Base-by-base conservation (phyloP, 495 filamentous ascomycete species). In the Xanthoparmelia taractica region DNA sequence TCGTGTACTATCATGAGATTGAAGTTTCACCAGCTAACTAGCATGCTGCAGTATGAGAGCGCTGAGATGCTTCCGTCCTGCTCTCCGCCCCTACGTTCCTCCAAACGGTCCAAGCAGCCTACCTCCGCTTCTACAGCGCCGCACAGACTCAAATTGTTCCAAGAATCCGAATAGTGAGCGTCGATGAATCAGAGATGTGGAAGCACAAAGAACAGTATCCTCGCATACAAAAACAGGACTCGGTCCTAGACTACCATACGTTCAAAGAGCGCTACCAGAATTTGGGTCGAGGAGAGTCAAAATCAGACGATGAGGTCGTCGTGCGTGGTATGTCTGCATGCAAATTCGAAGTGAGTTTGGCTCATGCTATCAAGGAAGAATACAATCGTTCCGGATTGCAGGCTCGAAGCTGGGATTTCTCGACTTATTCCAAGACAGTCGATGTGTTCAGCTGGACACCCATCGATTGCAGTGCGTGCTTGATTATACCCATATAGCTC, bases 371-470 rank as follows among this genome's bases (percentile, higher is more conserved):
- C 27, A 78, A 89, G 87, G 87, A 77, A 88, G 87, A 71, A 78
- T 90, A 66, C 78, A 72, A 73, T 81, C 80, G 56, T 76, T 77
- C 68, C 83, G 83, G 71, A 77, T 75, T 63, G 78, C 80, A 58
- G 85, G 82, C 61, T 84, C 80, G 68, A 89, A 88, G 75, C 85
- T 98, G 71, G 79, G 88, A 50, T 98, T 98, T 74, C 75, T 96
- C 67, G 87, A 93, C 74, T 69, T 97, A 61, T 74, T 81, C 61
- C 84, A 88, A 75, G 84, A 92, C 73, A 85, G 84, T 40, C 71
- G 81, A 29, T 45, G n/a, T 8, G 5, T 34, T 7, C 38, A 20
- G 23, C 10, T 59, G 15, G 25, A 52, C 27, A n/a, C 15, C 41
- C 40, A 48, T 68, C 82, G 80, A 66, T 69, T 92, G 38, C 94